Base-by-base conservation (phyloP, 2,329 filamentous ascomycete species). In the Aspergillus proliferans region DNA sequence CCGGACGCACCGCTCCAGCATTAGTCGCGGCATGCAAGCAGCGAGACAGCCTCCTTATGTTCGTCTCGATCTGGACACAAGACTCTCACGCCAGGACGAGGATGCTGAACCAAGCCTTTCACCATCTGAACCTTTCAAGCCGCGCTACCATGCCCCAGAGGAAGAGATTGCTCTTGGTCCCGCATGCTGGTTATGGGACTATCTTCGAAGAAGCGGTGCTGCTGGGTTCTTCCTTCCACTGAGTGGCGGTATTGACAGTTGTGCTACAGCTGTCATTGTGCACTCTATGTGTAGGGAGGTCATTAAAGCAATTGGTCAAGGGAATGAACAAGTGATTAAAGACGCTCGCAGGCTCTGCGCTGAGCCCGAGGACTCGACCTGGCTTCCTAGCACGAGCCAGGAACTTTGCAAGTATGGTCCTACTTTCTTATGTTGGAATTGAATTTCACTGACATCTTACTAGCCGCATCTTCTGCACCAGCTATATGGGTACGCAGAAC, bases 401-500 rank as follows among this genome's bases (percentile, higher is more conserved):
- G 81, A 85, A 47, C 73, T 87, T 33, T 82, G 76, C 57, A 71
- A 72, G 58, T 61, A 54, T 43, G 51, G 59, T 7, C 14, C n/a
- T 10, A 4, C 10, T 30, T 28, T 28, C 8, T 10, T 30, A 30
- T 30, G 26, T 30, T 30, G 10, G 10, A 5, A 30, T 12, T 12
- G 26, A 30, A 4, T 3, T 30, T 24, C 12, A 3, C 51, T 58
- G 30, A 56, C 30, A 19, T 38, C 21, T 12, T n/a, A 5, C 10
- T 26, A 62, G 58, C 45, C 68, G 72, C 2, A 74, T 86, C 36
- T 83, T 86, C 57, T 76, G 79, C 55, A 88, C 84, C 1, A 74
- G 76, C 43, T 88, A 83, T 67, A 85, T 88, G 82, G 87, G 86
- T 9, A 90, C 83, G 60, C 71, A 76, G 56, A 81, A 85, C 53